Evolutionary conservation across 495 filamentous ascomycete genomes (phyloP).

Genomic region (Darksidea phi): DNA sequence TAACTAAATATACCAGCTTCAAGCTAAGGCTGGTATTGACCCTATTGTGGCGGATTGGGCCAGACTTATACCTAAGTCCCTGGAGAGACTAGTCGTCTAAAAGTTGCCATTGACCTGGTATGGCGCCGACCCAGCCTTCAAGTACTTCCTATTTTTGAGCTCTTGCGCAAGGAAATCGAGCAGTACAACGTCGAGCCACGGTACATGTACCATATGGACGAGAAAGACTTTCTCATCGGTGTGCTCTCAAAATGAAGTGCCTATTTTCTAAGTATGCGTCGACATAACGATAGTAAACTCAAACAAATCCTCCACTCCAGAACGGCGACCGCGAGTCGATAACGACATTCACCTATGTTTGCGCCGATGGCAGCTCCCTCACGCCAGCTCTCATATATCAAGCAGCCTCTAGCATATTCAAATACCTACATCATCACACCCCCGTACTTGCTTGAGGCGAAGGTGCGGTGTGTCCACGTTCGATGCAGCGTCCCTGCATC

Average conservation of each 20-base stretch:
- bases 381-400: slow-evolving; percentile 17
- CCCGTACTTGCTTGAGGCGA: too few relatives aligned
- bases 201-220: slow-evolving; percentile 15
- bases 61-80: slow-evolving; percentile 5
- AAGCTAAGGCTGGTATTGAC: slow-evolving; percentile 14
- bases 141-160: not conserved
- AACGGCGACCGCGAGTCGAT: slow-evolving; percentile 23
- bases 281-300: not conserved
- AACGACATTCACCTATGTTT: slow-evolving; percentile 10
- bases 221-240: slow-evolving; percentile 22
- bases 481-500: too few relatives aligned
- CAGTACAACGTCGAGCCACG: not conserved
- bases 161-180: not conserved
- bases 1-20: slow-evolving; percentile 6
- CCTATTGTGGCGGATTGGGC: slow-evolving; percentile 9
- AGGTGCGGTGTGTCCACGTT: too few relatives aligned
- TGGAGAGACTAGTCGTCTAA: slow-evolving; percentile 9
- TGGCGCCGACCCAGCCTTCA: too few relatives aligned
- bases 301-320: not conserved
- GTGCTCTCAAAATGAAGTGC: not conserved
- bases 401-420: too few relatives aligned
- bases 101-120: too few relatives aligned
- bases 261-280: not conserved
- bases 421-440: too few relatives aligned
- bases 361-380: slow-evolving; percentile 13